phyloP scores from a whole-genome alignment of 768 basidiomycete genomes.

The Podaxis rugospora region DNA sequence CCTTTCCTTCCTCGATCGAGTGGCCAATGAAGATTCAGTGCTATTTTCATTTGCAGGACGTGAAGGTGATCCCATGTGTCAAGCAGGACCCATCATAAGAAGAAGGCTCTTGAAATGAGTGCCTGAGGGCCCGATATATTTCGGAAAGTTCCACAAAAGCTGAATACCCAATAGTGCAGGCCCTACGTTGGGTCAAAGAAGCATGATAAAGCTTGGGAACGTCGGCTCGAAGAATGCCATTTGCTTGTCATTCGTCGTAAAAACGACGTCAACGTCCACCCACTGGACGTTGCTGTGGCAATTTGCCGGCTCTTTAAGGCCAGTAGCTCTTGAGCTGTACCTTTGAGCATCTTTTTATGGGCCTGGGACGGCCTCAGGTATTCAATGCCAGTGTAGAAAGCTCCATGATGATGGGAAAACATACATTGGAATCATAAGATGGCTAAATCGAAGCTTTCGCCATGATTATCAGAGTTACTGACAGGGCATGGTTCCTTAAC shows the following conservation, averaged over 20 bases:
- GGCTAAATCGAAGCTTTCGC: no score
- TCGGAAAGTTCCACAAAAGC: neutral
- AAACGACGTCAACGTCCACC: neutral
- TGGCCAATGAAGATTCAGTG: neutral
- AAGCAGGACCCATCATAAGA: neutral
- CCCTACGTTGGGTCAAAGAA: neutral
- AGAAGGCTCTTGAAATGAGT: neutral
- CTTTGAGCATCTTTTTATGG: neutral
- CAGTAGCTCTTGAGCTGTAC: neutral
- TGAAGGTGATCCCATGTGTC: neutral
- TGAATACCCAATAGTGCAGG: neutral
- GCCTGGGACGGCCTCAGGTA: neutral
- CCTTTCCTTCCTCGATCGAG: neutral
- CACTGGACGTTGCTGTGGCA: neutral
- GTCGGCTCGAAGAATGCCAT: conserved; percentile 5
- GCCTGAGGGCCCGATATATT: neutral
- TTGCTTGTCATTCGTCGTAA: conserved; percentile 8
- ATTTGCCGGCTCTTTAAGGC: neutral
- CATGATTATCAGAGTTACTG: no score
- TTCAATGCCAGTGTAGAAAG: neutral
- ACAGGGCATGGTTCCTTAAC: no score
- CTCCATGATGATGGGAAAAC: neutral
- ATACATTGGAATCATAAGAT: neutral
- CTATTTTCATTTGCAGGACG: neutral
- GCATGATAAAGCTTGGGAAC: neutral